Base-by-base conservation (phyloP, 345 rosid species). In the Melaleuca quinquenervia region DNA sequence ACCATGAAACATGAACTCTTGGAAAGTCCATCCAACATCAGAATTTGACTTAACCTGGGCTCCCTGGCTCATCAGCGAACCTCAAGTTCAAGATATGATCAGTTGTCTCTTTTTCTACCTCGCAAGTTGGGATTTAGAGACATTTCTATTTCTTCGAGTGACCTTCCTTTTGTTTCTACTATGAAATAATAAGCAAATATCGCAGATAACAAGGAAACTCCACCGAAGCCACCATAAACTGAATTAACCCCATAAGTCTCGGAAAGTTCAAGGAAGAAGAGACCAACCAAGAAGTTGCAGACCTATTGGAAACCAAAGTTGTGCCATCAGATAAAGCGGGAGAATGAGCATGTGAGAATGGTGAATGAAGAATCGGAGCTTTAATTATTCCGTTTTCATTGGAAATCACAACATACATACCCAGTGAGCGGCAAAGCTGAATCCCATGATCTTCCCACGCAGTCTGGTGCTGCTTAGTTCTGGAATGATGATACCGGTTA, bases 381-480 rank as follows among this genome's bases (percentile, higher is more conserved):
- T 32, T 70, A 70, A 70, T 70, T 64, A 16, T 32, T 0, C 44
- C 76, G 6, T 62, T 62, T 62, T 14, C 41, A 36, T 18, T 9
- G 14, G 48, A 70, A 36, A 70, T 70, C 48, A 18, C 80, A 1
- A 70, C 13, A 70, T 62, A 82, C 91, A 60, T 90, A 95, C 98
- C 98, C 97, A 95, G 88, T 94, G 96, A 87, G 93, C 96, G 58
- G 91, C 94, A 85, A 93, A 91, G 88, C 96, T 93, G 86, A 93
- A 91, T 45, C 95, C 93, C 95, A 93, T 91, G 56, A 94, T 94
- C 93, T 94, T 94, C 87, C 94, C 96, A 22, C 97, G 95, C 58
- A 89, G 92, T 88, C 89, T 92, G 87, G 41, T 88, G 92, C 96
- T 91, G 90, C 96, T 94, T 53, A 96, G 93, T 85, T 96, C 96